Conservation (phyloP, 352 stramenopile genomes). For the Lagenidium sp. region DNA sequence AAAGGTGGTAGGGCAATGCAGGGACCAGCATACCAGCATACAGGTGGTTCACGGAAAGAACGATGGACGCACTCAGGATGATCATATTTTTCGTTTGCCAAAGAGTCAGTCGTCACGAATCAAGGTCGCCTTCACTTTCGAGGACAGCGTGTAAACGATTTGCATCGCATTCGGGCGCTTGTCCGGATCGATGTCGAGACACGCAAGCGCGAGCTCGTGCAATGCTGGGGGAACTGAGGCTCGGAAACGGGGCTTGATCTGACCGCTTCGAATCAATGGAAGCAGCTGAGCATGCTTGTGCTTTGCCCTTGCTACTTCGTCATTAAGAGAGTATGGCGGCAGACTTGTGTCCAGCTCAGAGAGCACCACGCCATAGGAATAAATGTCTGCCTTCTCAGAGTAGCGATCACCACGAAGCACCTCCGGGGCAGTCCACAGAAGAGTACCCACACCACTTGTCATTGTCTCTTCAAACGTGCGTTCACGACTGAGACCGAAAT, state of each 20-base stretch:
- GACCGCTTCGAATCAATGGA: slow-evolving; percentile 11
- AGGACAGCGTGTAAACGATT: slow-evolving; percentile 14
- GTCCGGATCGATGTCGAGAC: slow-evolving; percentile 19
- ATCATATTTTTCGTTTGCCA: too few species aligned
- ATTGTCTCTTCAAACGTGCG: slow-evolving; percentile 5
- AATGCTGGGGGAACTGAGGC: slow-evolving; percentile 16
- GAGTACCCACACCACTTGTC: slow-evolving; percentile 4
- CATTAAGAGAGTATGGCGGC: slow-evolving; percentile 13
- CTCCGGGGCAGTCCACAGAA: slow-evolving; percentile 11
- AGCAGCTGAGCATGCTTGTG: slow-evolving; percentile 13
- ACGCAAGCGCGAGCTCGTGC: slow-evolving; percentile 18
- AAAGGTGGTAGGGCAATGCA: too few species aligned
- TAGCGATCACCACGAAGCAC: slow-evolving; percentile 6
- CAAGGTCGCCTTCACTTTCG: slow-evolving; percentile 11
- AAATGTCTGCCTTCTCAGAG: slow-evolving; percentile 5
- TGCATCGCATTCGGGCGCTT: slow-evolving; percentile 20
- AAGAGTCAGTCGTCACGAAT: too few species aligned
- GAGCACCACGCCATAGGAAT: slow-evolving; percentile 11
- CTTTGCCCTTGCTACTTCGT: slow-evolving; percentile 8
- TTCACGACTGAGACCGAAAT: slow-evolving; percentile 7
- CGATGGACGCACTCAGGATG: too few species aligned
- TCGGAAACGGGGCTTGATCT: slow-evolving; percentile 22
- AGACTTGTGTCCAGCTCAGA: slow-evolving; percentile 8
- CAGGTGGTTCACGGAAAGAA: too few species aligned
- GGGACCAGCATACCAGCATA: too few species aligned